phyloP scores from a whole-genome alignment of 495 filamentous ascomycete species.

The Trichoderma gamsii region DNA sequence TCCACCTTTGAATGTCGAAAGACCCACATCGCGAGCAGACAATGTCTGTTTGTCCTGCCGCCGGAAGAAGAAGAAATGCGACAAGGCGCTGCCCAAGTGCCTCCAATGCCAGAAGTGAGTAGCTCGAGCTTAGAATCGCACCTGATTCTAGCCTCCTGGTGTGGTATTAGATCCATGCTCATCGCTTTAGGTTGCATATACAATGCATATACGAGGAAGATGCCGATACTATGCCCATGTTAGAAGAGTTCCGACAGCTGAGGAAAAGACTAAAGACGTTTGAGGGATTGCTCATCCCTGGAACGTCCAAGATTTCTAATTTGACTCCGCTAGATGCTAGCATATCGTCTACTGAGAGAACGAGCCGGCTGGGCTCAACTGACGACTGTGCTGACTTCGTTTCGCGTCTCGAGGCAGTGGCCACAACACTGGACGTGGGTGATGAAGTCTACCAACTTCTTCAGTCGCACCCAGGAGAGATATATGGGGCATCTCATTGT shows the following conservation, averaged over 20 bases:
- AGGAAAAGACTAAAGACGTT: not conserved
- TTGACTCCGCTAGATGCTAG: not conserved
- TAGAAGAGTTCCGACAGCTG: constrained; percentile 6
- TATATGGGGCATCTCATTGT: not conserved
- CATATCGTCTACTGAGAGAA: not conserved
- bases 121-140: not conserved
- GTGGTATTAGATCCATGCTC: not conserved
- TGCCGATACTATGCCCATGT: not conserved
- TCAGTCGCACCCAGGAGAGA: constrained; percentile 10
- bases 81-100: not conserved
- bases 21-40: not conserved
- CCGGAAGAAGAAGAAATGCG: constrained; percentile 4
- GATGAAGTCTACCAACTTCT: constrained; percentile 1
- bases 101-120: not conserved
- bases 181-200: not conserved
- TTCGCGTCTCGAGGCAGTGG: not conserved
- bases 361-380: not conserved
- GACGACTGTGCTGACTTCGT: not conserved
- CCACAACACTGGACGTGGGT: not conserved
- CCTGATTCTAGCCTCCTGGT: not conserved
- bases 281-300: constrained; percentile 5
- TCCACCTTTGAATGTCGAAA: not conserved
- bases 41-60: constrained; percentile 5
- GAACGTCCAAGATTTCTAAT: not conserved
- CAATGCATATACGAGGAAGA: constrained; percentile 5